Evolutionary conservation across 1,139 yeast species (phyloP).

Genomic region (Sugiyamaella neomexicana): DNA sequence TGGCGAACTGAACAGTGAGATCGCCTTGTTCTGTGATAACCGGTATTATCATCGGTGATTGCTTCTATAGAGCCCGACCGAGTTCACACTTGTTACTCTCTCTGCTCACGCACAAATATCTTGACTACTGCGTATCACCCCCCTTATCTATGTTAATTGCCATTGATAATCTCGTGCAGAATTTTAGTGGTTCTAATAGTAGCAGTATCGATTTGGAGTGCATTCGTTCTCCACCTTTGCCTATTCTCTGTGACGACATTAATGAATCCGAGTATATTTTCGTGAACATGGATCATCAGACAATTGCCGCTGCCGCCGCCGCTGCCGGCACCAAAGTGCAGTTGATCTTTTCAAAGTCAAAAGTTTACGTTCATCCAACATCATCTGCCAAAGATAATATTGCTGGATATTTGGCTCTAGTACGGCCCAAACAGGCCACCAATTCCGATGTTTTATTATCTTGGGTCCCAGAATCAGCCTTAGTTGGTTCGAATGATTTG

Average conservation of each 20-base stretch:
- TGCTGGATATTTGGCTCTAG: constrained; percentile 69
- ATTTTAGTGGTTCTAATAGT: background rate
- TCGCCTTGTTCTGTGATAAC: no score
- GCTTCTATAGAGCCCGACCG: background rate
- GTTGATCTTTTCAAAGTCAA: constrained; percentile 43
- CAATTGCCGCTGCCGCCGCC: background rate
- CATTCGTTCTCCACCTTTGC: background rate
- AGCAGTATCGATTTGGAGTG: background rate
- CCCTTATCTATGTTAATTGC: constrained; percentile 6
- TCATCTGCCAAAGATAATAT: constrained; percentile 71
- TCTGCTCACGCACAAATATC: no score
- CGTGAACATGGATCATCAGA: constrained; percentile 10
- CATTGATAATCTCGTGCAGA: background rate
- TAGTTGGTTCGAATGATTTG: constrained; percentile 51
- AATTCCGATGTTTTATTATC: constrained; percentile 64
- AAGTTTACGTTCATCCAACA: constrained; percentile 79
- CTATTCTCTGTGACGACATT: constrained; percentile 7
- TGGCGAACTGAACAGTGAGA: no score
- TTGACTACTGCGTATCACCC: no score
- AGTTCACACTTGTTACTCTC: no score
- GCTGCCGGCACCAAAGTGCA: constrained; percentile 30
- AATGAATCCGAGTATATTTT: constrained; percentile 10
- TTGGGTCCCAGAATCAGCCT: constrained; percentile 69
- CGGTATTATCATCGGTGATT: no score
- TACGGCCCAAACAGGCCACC: constrained; percentile 52